Percentiles rank a stretch among this genome's conserved stretches.
Evolutionary conservation across 1,284 basidiomycete species (phyloP).

Genomic region (Trametes pubescens): DNA sequence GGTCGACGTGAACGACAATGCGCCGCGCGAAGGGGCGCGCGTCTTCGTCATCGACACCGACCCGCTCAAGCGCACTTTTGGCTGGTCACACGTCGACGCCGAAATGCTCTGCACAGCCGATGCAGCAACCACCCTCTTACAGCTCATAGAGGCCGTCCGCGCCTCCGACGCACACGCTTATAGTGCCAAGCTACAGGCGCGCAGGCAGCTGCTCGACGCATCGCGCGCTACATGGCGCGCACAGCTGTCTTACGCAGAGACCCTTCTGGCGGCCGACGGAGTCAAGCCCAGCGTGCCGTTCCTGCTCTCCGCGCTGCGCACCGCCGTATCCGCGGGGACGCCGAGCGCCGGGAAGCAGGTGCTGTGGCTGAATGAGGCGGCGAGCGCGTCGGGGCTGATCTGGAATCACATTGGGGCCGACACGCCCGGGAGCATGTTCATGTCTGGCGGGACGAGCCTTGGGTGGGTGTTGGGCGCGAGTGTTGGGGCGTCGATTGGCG

Average conservation of each 20-base stretch:
- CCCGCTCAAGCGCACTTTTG: constrained; percentile 61
- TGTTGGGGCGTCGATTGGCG: constrained; percentile 61
- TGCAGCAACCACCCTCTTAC: constrained; percentile 57
- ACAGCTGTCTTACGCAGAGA: constrained; percentile 40
- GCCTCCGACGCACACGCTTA: constrained; percentile 10
- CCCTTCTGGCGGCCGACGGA: constrained; percentile 29
- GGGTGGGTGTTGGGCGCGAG: constrained; percentile 72
- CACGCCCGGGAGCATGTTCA: constrained; percentile 55
- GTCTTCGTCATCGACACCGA: constrained; percentile 72
- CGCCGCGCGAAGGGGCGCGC: constrained; percentile 51
- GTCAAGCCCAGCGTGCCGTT: constrained; percentile 44
- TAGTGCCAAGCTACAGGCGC: constrained; percentile 23
- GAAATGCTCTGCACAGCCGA: constrained; percentile 67
- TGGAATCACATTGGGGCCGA: constrained; percentile 68
- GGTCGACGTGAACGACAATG: constrained; percentile 56
- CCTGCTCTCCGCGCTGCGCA: constrained; percentile 30
- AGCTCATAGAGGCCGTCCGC: constrained; percentile 47
- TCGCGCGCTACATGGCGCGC: constrained; percentile 39
- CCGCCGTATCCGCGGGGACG: constrained; percentile 35
- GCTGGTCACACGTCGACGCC: constrained; percentile 64
- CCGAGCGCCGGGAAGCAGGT: constrained; percentile 48
- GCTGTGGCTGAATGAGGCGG: constrained; percentile 67
- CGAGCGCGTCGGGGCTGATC: constrained; percentile 59
- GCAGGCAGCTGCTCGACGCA: constrained; percentile 16
- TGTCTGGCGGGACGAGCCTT: constrained; percentile 68